Conservation (phyloP, 768 basidiomycete genomes). For the Pisolithus albus region DNA sequence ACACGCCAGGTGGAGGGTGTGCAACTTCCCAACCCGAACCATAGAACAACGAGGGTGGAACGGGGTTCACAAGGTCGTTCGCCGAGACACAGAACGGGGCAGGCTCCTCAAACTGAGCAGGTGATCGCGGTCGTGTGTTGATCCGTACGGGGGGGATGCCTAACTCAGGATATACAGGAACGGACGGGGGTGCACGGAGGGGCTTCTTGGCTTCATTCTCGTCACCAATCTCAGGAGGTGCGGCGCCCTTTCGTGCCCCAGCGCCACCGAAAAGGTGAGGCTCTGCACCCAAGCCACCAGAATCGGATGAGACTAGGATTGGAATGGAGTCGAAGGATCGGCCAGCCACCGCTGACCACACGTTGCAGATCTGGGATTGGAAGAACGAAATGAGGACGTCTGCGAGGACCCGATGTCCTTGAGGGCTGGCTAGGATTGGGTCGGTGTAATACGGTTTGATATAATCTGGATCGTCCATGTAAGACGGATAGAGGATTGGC, state of each 20-base stretch:
- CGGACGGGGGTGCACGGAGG: slow-evolving; percentile 9
- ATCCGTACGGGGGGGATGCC: slow-evolving; percentile 68
- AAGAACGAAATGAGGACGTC: slow-evolving; percentile 91
- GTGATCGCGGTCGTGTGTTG: slow-evolving; percentile 50
- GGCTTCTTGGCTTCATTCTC: slow-evolving; percentile 25
- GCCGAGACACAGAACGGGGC: slow-evolving; percentile 90
- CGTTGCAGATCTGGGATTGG: slow-evolving; percentile 80
- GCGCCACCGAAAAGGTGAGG: slow-evolving; percentile 76
- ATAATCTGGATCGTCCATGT: slow-evolving; percentile 65
- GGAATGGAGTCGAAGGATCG: slow-evolving; percentile 55
- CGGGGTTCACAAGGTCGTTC: slow-evolving; percentile 96
- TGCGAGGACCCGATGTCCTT: slow-evolving; percentile 81
- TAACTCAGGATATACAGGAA: slow-evolving; percentile 25
- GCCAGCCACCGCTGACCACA: slow-evolving; percentile 73
- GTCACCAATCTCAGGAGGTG: slow-evolving; percentile 42
- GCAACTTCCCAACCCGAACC: slow-evolving; percentile 86
- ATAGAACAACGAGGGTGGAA: slow-evolving; percentile 89
- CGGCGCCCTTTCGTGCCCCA: slow-evolving; percentile 70
- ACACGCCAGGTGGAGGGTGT: slow-evolving; percentile 51
- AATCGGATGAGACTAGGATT: slow-evolving; percentile 33
- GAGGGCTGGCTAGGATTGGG: slow-evolving; percentile 69
- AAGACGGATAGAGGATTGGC: slow-evolving; percentile 73
- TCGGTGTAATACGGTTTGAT: slow-evolving; percentile 73
- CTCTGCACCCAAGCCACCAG: slow-evolving; percentile 30
- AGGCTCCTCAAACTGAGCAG: slow-evolving; percentile 71